Evolutionary conservation across 306 rosid species (phyloP), one percentile per base, ranked within the genome.

Genomic region (Rosa chinensis): DNA sequence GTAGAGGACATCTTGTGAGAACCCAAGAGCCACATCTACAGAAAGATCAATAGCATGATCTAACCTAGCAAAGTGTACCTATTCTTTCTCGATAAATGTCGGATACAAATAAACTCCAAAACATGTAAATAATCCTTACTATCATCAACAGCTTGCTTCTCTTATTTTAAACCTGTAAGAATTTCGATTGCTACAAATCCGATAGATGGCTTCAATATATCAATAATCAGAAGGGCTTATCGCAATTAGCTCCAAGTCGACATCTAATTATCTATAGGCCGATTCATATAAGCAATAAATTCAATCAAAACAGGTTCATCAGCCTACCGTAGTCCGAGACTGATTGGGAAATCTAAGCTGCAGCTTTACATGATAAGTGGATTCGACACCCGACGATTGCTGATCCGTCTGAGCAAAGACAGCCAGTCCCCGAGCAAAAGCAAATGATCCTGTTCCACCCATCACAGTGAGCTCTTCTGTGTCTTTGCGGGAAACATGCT

Each of bases 401-500:
- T 10, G 21, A 40, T 79, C 55, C 5, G 87, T 85, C 69, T 80
- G 86, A 43, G 85, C 82, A 49, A 95, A 89, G 72, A 86, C 75
- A 0, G 93, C 98, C 4, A 89, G 18, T 59, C 99, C 99, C 32
- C 90, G 91, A 35, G 96, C 98, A 88, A 95, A 93, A 7, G 99
- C 98, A 83, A 95, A 92, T 1, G 90, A 91, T 32, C 97, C 96
- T 14, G 97, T 91, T 45, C 99, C 99, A 9, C 98, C 98, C 4
- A 93, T 85, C 21, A 95, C 94, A 2, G 77, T 83, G 50, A 90
- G 87, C 49, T 86, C 85, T 45, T 88, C 84, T 43, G 10, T 66
- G 69, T 82, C 85, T 42, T 84, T 70, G n/a, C 79, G 81, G 5
- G 82, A 80, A 16, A 67, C 80, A 67, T 81, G 86, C 69, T 76